A percentile compares a stretch with the other conserved stretches of the same genome.
phyloP scores from a whole-genome alignment of 768 basidiomycete species.

The Boletus sp. region DNA sequence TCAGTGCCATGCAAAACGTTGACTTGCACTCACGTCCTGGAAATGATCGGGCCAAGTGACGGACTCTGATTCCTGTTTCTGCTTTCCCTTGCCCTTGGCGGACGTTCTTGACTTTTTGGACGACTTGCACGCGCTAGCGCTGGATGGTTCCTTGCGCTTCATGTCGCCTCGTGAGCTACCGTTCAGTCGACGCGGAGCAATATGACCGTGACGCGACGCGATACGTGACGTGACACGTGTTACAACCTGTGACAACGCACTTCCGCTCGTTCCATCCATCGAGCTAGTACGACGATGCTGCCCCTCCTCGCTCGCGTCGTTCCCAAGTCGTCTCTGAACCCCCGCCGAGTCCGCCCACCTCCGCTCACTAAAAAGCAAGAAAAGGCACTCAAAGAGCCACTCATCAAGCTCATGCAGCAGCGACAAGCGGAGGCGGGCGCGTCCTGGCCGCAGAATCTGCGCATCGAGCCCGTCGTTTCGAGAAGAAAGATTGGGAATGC shows the following conservation, averaged over 20 bases:
- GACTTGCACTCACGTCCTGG: slow-evolving; percentile 37
- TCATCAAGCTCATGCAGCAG: slow-evolving; percentile 43
- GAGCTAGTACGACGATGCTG: slow-evolving; percentile 6
- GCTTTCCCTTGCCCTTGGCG: slow-evolving; percentile 16
- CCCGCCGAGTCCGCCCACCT: slow-evolving; percentile 23
- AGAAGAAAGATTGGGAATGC: slow-evolving; percentile 41
- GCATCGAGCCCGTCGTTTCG: slow-evolving; percentile 46
- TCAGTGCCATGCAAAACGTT: background rate
- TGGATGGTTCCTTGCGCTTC: slow-evolving; percentile 14
- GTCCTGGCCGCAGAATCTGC: slow-evolving; percentile 48
- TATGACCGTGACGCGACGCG: slow-evolving; percentile 21
- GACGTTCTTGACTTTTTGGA: slow-evolving; percentile 20
- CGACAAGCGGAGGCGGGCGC: slow-evolving; percentile 38
- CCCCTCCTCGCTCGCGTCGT: slow-evolving; percentile 37
- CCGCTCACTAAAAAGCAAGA: slow-evolving; percentile 34
- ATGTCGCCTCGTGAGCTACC: background rate
- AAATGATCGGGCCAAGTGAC: slow-evolving; percentile 65
- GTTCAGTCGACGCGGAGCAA: background rate
- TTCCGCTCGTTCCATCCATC: background rate
- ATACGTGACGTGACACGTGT: slow-evolving; percentile 18
- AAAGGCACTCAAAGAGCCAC: slow-evolving; percentile 30
- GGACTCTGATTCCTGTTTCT: slow-evolving; percentile 6
- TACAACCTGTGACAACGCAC: background rate
- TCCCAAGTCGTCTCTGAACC: slow-evolving; percentile 32
- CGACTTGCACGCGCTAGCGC: background rate